Percentiles rank a stretch among this genome's conserved stretches.
Conservation (phyloP, 306 rosid species). For the Urtica urens region DNA sequence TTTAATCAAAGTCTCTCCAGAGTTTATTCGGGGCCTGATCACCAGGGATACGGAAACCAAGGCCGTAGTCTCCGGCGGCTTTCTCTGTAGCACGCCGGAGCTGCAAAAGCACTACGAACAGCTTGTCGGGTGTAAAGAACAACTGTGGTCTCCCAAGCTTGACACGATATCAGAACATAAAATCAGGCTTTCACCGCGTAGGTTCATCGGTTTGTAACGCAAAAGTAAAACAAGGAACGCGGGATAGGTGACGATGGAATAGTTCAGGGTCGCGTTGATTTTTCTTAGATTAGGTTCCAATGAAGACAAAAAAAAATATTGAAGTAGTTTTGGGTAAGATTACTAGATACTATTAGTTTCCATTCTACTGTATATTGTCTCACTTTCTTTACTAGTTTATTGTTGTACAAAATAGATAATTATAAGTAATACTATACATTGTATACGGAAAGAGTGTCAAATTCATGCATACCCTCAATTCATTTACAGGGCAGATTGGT, state of each 20-base stretch:
- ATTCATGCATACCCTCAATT: too few species aligned
- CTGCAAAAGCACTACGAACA: slow-evolving; percentile 75
- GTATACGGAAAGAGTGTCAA: too few species aligned
- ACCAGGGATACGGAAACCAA: slow-evolving; percentile 1
- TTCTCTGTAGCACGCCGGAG: slow-evolving; percentile 82
- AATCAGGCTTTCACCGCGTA: slow-evolving; percentile 68
- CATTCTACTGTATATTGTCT: too few species aligned
- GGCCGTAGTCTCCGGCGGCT: slow-evolving; percentile 6
- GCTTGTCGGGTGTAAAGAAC: slow-evolving; percentile 66
- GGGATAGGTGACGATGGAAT: too few species aligned
- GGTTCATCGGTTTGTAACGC: slow-evolving; percentile 48
- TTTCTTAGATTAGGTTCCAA: too few species aligned
- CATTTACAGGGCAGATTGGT: too few species aligned
- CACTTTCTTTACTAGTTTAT: too few species aligned
- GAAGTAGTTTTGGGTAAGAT: too few species aligned
- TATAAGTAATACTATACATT: too few species aligned
- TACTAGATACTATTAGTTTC: too few species aligned
- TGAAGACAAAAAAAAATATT: too few species aligned
- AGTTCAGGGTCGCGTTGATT: not conserved
- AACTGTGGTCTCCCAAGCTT: slow-evolving; percentile 84
- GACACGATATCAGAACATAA: slow-evolving; percentile 73
- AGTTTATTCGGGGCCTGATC: slow-evolving; percentile 47
- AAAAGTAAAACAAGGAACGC: slow-evolving; percentile 40
- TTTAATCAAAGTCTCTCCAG: slow-evolving; percentile 71
- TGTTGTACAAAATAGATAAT: too few species aligned